Evolutionary conservation across 495 filamentous ascomycete genomes (phyloP).

Genomic region (Hyaloscypha hepaticicola): DNA sequence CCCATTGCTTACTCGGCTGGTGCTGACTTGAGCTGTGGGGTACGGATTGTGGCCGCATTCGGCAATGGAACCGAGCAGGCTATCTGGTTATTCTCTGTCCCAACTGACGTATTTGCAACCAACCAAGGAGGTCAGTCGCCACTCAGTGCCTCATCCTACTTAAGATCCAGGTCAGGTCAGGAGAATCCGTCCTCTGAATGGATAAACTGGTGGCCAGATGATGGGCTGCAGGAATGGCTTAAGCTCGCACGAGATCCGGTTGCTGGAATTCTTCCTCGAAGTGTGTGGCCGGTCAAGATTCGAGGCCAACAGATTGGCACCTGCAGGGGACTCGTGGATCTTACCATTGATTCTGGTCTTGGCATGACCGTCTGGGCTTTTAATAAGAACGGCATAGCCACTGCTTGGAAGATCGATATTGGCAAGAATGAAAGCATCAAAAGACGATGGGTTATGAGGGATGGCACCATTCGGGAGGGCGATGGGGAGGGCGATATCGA

Average conservation of each 20-base stretch:
- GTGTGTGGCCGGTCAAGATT: conserved; percentile 37
- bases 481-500: conserved; percentile 29
- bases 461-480: conserved; percentile 30
- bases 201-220: conserved; percentile 28
- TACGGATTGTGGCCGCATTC: conserved; percentile 62
- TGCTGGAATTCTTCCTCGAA: conserved; percentile 22
- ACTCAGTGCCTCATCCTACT: neutral
- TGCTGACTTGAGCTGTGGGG: conserved; percentile 59
- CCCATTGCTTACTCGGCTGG: conserved; percentile 57
- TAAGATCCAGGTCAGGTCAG: neutral
- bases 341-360: conserved; percentile 40
- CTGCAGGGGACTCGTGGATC: conserved; percentile 36
- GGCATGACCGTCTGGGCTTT: conserved; percentile 45
- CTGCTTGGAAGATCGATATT: conserved; percentile 36
- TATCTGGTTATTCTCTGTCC: conserved; percentile 62
- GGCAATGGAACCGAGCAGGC: conserved; percentile 36
- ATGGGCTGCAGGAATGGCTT: conserved; percentile 23
- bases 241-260: conserved; percentile 15
- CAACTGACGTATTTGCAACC: conserved; percentile 56
- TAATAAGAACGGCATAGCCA: conserved; percentile 34
- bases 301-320: conserved; percentile 39
- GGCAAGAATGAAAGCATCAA: conserved; percentile 12
- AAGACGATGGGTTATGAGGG: conserved; percentile 21
- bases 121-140: conserved; percentile 1
- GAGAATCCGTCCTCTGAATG: conserved; percentile 19